Conservation (phyloP, 441 rosid genomes). For the Erodium trifolium region DNA sequence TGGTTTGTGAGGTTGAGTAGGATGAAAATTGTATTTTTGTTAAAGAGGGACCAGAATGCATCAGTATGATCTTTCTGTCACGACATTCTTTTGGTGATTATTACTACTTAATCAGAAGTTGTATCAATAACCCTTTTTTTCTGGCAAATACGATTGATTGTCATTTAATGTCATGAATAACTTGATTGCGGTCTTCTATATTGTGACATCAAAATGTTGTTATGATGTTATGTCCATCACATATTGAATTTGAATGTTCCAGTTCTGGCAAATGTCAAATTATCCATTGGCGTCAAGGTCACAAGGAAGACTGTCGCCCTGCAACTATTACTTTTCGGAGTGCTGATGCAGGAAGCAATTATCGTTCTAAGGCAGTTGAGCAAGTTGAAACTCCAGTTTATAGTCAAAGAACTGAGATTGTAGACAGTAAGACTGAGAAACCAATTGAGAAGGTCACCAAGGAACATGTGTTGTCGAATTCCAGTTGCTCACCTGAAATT, state of each 20-base stretch:
- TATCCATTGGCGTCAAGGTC: conserved; percentile 95
- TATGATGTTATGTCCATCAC: conserved; percentile 3
- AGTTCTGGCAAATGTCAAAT: conserved; percentile 93
- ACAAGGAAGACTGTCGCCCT: conserved; percentile 77
- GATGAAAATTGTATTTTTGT: no score
- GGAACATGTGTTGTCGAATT: background rate
- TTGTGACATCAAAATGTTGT: background rate
- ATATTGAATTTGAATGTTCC: conserved; percentile 22
- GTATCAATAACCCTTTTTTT: background rate
- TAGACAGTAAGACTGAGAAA: conserved; percentile 22
- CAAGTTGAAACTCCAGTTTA: conserved; percentile 19
- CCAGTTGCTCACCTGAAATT: conserved; percentile 5
- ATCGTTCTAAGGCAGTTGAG: conserved; percentile 25
- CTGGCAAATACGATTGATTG: background rate
- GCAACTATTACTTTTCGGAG: conserved; percentile 20
- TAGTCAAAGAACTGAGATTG: conserved; percentile 24
- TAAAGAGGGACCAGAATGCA: no score
- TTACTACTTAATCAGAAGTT: no score
- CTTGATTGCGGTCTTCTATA: background rate
- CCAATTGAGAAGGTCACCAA: conserved; percentile 22
- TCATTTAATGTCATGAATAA: background rate
- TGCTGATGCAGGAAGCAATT: conserved; percentile 31
- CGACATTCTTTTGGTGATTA: no score
- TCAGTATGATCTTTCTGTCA: no score
- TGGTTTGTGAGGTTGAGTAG: no score